Conservation (phyloP, 2,329 filamentous ascomycete species). For the Nemania serpens region DNA sequence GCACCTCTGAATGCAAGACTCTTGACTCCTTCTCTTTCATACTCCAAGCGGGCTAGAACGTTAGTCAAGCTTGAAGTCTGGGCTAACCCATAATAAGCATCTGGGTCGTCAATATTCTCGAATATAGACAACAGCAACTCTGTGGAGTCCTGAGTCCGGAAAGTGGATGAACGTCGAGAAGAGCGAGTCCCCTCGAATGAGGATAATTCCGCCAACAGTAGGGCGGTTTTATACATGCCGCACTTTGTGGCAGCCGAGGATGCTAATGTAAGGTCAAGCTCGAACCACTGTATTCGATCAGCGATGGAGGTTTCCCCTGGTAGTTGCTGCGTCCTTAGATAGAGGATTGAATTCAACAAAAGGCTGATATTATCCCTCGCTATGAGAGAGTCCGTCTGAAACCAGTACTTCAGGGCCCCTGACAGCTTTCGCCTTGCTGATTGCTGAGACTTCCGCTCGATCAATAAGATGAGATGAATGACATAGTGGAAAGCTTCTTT, state of each 20-base stretch:
- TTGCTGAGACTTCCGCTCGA: constrained; percentile 67
- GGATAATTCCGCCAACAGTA: constrained; percentile 80
- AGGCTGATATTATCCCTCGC: constrained; percentile 70
- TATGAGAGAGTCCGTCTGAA: constrained; percentile 53
- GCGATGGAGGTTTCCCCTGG: constrained; percentile 78
- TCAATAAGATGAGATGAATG: constrained; percentile 77
- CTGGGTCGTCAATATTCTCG: constrained; percentile 91
- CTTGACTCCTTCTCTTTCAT: constrained; percentile 85
- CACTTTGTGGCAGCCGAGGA: constrained; percentile 75
- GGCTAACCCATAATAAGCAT: constrained; percentile 91
- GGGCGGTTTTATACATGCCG: constrained; percentile 83
- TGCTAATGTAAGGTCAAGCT: constrained; percentile 74
- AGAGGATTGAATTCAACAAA: constrained; percentile 79
- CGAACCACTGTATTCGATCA: constrained; percentile 82
- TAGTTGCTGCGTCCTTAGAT: constrained; percentile 79
- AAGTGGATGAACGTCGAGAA: constrained; percentile 69
- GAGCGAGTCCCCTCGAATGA: constrained; percentile 51
- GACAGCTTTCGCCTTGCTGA: constrained; percentile 68
- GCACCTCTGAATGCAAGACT: constrained; percentile 90
- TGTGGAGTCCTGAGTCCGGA: constrained; percentile 59
- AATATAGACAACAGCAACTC: constrained; percentile 82
- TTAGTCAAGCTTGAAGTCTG: constrained; percentile 76
- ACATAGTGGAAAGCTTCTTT: constrained; percentile 80
- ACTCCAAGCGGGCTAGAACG: constrained; percentile 81
- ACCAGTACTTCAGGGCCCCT: constrained; percentile 64